A percentile compares a stretch with the other conserved stretches of the same genome.
Evolutionary conservation across 2,329 filamentous ascomycete genomes (phyloP).

Genomic region (Aureobasidium lini): DNA sequence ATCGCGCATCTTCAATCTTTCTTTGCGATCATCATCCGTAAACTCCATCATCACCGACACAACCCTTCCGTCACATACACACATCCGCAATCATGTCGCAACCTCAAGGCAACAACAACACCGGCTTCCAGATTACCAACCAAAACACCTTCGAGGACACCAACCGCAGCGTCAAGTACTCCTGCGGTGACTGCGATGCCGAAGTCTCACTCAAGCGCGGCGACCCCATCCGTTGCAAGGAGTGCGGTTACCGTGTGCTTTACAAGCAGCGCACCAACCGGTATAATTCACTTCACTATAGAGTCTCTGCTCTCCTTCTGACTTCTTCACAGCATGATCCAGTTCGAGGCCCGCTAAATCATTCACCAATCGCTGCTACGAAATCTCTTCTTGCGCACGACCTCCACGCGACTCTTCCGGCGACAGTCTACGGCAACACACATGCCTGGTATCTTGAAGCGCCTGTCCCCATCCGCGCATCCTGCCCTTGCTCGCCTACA

Average conservation of each 20-base stretch:
- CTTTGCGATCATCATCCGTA: neutral
- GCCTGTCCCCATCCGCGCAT: neutral
- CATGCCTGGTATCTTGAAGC: neutral
- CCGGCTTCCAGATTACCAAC: constrained; percentile 36
- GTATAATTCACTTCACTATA: constrained; percentile 44
- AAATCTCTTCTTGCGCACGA: neutral
- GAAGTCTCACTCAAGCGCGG: constrained; percentile 68
- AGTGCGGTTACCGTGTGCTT: constrained; percentile 89
- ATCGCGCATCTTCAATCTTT: neutral
- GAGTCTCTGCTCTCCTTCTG: neutral
- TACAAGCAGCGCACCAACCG: constrained; percentile 98
- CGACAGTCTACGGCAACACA: neutral
- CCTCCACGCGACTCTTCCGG: neutral
- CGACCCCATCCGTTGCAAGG: constrained; percentile 78
- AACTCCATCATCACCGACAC: neutral
- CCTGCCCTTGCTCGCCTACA: neutral
- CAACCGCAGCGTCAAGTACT: constrained; percentile 40
- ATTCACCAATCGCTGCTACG: neutral
- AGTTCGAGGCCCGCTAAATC: constrained; percentile 81
- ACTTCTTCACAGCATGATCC: constrained; percentile 67
- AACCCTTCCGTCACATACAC: neutral
- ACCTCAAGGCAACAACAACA: constrained; percentile 1
- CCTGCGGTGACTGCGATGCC: constrained; percentile 76
- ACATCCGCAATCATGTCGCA: constrained; percentile 7
- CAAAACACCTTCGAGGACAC: constrained; percentile 40